phyloP scores from a whole-genome alignment of 1,139 yeast genomes.

The Keqinozyma sinolaborantium region DNA sequence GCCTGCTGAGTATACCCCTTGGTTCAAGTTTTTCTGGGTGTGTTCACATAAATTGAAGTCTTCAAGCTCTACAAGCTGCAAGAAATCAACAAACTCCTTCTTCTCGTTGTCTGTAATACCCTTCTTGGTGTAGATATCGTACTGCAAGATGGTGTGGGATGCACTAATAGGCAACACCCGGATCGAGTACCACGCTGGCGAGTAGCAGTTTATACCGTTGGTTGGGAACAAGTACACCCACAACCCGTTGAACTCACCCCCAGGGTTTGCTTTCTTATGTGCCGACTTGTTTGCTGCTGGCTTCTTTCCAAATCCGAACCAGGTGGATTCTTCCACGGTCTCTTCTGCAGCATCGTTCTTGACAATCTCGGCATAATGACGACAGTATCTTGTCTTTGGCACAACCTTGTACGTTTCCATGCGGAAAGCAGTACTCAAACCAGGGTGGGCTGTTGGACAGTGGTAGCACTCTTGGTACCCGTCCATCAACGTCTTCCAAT shows the following conservation, averaged over 20 bases:
- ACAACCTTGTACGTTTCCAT: slow-evolving; percentile 66
- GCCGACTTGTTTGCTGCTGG: slow-evolving; percentile 11
- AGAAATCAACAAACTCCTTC: slow-evolving; percentile 59
- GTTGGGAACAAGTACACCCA: slow-evolving; percentile 61
- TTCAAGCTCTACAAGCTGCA: slow-evolving; percentile 58
- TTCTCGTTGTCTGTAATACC: slow-evolving; percentile 49
- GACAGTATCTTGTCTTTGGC: slow-evolving; percentile 55
- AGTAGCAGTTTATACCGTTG: slow-evolving; percentile 59
- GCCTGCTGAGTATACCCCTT: slow-evolving; percentile 56
- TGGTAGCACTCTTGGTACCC: slow-evolving; percentile 68
- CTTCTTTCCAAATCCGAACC: slow-evolving; percentile 51
- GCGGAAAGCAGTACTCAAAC: slow-evolving; percentile 51
- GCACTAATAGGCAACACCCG: slow-evolving; percentile 55
- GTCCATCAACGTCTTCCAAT: slow-evolving; percentile 67
- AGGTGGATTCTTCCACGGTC: slow-evolving; percentile 20
- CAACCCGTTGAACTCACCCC: slow-evolving; percentile 57
- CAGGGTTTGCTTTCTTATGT: slow-evolving; percentile 39
- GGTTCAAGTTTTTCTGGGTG: slow-evolving; percentile 58
- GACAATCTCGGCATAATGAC: slow-evolving; percentile 43
- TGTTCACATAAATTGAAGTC: slow-evolving; percentile 56
- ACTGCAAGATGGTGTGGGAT: slow-evolving; percentile 52
- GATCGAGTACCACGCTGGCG: slow-evolving; percentile 65
- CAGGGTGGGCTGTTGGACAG: slow-evolving; percentile 67
- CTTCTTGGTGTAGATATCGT: slow-evolving; percentile 59
- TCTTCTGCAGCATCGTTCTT: slow-evolving; percentile 9